Conservation (phyloP, 2,329 filamentous ascomycete species). For the Ophiocordyceps camponoti-rufipedis region DNA sequence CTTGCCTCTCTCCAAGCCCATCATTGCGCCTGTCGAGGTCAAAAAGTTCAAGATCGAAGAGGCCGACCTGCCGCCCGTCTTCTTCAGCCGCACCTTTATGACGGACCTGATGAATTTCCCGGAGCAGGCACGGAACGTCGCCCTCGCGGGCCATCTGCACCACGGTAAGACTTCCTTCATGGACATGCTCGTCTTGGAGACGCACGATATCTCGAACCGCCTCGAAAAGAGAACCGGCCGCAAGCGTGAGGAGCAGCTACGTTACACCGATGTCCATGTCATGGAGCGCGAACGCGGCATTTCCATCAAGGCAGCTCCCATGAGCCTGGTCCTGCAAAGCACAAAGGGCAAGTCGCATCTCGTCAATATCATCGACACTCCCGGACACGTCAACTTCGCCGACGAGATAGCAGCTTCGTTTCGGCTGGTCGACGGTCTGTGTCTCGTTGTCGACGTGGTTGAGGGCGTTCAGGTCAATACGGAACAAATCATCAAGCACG, state of each 20-base stretch:
- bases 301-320: conserved; percentile 83
- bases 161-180: conserved; percentile 97
- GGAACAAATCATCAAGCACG: conserved; percentile 93
- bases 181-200: conserved; percentile 95
- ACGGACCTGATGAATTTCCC: conserved; percentile 92
- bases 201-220: conserved; percentile 67
- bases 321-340: conserved; percentile 78
- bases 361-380: conserved; percentile 88
- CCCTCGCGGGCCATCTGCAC: conserved; percentile 80
- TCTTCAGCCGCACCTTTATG: conserved; percentile 83
- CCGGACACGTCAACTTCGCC: conserved; percentile 95
- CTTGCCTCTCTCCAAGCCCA: conserved; percentile 79
- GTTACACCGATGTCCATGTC: conserved; percentile 86
- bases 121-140: conserved; percentile 84
- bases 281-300: conserved; percentile 78
- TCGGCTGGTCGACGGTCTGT: conserved; percentile 77
- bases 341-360: conserved; percentile 90
- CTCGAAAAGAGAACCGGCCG: conserved; percentile 67
- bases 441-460: conserved; percentile 86
- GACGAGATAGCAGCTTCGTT: conserved; percentile 86
- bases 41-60: conserved; percentile 96
- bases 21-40: conserved; percentile 79
- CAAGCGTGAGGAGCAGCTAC: conserved; percentile 71
- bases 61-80: conserved; percentile 71
- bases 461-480: conserved; percentile 99